phyloP scores from a whole-genome alignment of 345 rosid genomes.

The Gossypium herbaceum region DNA sequence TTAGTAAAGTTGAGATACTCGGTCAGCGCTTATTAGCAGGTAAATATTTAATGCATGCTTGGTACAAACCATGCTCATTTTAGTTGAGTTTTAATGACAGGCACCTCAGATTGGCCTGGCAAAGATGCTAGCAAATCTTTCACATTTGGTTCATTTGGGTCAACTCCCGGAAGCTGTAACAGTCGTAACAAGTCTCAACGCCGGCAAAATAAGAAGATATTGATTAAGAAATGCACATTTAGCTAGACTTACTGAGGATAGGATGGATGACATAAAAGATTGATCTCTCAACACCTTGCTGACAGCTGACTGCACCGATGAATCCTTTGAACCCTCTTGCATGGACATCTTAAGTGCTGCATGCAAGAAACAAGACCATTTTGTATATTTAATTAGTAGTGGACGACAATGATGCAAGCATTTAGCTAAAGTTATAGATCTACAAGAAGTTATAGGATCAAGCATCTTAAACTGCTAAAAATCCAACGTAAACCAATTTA shows the following conservation, averaged over 20 bases:
- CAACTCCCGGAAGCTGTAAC: conserved; percentile 81
- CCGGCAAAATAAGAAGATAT: conserved; percentile 7
- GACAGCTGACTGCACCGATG: conserved; percentile 32
- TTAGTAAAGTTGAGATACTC: too few species aligned
- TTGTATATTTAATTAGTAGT: not conserved
- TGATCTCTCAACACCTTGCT: conserved; percentile 58
- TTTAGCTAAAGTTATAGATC: not conserved
- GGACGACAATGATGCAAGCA: not conserved
- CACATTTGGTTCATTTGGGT: conserved; percentile 72
- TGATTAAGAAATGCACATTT: not conserved
- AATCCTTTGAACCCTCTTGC: conserved; percentile 38
- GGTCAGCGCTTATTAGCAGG: not conserved
- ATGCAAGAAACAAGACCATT: conserved; percentile 8
- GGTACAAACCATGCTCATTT: not conserved
- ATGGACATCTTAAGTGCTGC: conserved; percentile 81
- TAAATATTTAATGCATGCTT: not conserved
- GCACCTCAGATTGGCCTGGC: conserved; percentile 62
- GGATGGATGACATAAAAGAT: conserved; percentile 70
- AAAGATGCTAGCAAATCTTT: conserved; percentile 67
- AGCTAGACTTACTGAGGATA: conserved; percentile 55
- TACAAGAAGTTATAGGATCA: not conserved
- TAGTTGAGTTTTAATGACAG: conserved; percentile 6
- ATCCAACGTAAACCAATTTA: not conserved
- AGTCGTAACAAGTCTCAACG: not conserved
- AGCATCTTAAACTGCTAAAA: not conserved